Evolutionary conservation across 352 stramenopile species (phyloP), one percentile per base, ranked within the genome.

Genomic region (Globisporangium cederbergense): DNA sequence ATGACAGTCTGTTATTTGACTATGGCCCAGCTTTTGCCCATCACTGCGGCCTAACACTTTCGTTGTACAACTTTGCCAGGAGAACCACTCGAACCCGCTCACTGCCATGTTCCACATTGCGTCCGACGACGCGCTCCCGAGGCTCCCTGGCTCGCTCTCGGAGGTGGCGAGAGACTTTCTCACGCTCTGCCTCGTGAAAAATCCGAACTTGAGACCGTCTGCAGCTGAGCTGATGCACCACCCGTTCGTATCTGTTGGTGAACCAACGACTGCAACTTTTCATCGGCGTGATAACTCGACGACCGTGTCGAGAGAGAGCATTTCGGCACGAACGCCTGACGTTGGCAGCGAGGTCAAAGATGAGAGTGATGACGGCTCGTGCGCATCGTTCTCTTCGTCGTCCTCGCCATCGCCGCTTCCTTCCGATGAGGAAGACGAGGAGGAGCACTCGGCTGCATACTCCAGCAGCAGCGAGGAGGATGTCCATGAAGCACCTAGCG

Each of bases 81-180:
- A 86, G 43, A 82, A 89, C 42, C 70, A 90, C 64, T 91, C 83
- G 38, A 94, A 92, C 32, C 81, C 82, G 45, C 68, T 91, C 55
- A 90, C 83, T 0, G 83, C 79, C 55, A 92, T 94, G 83, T 93
- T 91, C 64, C 83, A 94, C 68, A 93, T 94, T 45, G 86, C 86
- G 4, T 92, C 80, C 3, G 64, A 74, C 42, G 77, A 84, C 38
- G 71, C 71, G 11, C 76, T 86, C 13, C 86, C 86, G 9, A 52
- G 62, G 11, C 55, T 93, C 9, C 83, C 86, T 1, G 5, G 60
- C 16, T 38, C 75, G 0, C 49, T 92, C 22, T 91, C 83, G 5
- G 30, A 67, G 0, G 42, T 52, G 2, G 76, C 74, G 0, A 74
- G 75, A 25, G 62, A 69, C 0, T 93, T 91, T 60, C 67, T 91